Conservation (phyloP, 2,329 filamentous ascomycete species). For the Neofusicoccum laricinum region DNA sequence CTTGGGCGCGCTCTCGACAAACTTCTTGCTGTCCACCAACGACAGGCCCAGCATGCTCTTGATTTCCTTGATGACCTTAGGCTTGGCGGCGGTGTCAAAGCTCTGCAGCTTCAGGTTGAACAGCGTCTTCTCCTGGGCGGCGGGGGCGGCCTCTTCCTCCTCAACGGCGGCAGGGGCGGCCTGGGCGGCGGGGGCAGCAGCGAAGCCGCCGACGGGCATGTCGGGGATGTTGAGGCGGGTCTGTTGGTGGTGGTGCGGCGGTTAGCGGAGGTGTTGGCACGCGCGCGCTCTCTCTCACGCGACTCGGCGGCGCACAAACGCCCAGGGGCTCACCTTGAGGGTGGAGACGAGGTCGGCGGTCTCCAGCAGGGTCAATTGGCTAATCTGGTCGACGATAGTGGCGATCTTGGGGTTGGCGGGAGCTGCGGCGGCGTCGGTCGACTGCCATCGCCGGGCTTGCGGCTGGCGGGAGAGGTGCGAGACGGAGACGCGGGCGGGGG, state of each 20-base stretch:
- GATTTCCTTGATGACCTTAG: conserved; percentile 99
- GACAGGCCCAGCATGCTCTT: conserved; percentile 93
- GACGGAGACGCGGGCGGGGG: conserved; percentile 30
- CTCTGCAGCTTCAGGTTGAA: conserved; percentile 94
- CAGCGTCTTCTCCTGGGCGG: conserved; percentile 88
- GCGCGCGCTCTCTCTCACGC: background rate
- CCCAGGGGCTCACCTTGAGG: conserved; percentile 69
- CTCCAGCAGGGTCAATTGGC: conserved; percentile 94
- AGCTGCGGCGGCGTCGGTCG: conserved; percentile 65
- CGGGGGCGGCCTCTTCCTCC: conserved; percentile 84
- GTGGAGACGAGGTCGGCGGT: conserved; percentile 92
- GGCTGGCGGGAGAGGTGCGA: conserved; percentile 33
- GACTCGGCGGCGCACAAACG: background rate
- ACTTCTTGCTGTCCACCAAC: conserved; percentile 99
- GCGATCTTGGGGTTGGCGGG: conserved; percentile 84
- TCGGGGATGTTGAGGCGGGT: conserved; percentile 96
- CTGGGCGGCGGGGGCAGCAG: conserved; percentile 62
- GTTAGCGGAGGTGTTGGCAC: conserved; percentile 16
- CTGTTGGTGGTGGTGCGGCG: conserved; percentile 47
- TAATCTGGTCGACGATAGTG: conserved; percentile 96
- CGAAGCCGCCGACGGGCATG: conserved; percentile 89
- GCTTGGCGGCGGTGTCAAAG: conserved; percentile 85
- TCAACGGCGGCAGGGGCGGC: conserved; percentile 62
- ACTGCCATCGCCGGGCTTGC: conserved; percentile 75
- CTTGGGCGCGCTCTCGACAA: conserved; percentile 97